phyloP scores from a whole-genome alignment of 2,329 filamentous ascomycete species.

The Colletotrichum gloeosporioides region DNA sequence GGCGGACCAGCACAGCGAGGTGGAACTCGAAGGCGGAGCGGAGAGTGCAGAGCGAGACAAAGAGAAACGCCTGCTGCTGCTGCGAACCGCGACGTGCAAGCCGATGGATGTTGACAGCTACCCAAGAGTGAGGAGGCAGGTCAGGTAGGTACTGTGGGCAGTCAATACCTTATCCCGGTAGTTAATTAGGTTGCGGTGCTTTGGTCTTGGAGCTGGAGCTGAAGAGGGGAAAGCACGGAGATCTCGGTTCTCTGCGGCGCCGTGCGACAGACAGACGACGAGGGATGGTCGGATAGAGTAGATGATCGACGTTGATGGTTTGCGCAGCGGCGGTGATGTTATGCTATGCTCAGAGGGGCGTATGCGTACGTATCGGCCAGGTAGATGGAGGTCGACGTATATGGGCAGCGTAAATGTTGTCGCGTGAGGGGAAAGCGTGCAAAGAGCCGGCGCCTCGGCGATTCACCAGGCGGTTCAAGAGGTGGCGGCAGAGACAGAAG shows the following conservation, averaged over 20 bases:
- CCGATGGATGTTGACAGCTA: neutral
- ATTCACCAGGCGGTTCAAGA: neutral
- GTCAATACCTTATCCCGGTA: neutral
- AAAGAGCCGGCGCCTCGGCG: constrained; percentile 14
- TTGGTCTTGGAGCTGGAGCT: neutral
- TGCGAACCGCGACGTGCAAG: neutral
- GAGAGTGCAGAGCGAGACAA: neutral
- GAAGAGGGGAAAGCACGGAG: constrained; percentile 14
- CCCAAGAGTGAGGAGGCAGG: neutral
- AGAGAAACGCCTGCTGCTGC: constrained; percentile 9
- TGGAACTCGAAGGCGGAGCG: neutral
- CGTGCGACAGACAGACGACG: constrained; percentile 10
- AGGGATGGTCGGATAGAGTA: constrained; percentile 1
- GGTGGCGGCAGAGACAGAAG: constrained; percentile 5
- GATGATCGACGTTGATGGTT: neutral
- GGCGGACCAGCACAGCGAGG: neutral
- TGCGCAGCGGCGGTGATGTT: neutral
- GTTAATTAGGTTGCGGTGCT: neutral
- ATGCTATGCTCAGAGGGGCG: neutral
- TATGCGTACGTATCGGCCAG: neutral
- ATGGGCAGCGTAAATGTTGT: neutral
- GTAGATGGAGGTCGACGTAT: neutral
- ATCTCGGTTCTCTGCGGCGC: constrained; percentile 17
- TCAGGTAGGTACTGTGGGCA: neutral
- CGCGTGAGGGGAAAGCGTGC: neutral